phyloP scores from a whole-genome alignment of 164 flowering plant species.

The Buxus sempervirens region DNA sequence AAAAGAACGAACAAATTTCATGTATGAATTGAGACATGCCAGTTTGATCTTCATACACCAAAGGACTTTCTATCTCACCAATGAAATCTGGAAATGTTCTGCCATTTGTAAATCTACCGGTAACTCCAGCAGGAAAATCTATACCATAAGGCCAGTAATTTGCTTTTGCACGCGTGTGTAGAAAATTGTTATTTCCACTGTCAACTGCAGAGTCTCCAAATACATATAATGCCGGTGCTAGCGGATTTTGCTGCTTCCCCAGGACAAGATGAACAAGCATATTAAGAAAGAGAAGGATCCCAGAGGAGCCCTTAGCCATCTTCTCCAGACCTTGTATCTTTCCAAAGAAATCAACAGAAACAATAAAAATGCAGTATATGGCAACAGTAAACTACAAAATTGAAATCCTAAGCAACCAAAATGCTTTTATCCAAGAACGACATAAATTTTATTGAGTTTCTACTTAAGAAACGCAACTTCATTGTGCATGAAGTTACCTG shows the following conservation, averaged over 20 bases:
- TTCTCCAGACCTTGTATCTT: neutral
- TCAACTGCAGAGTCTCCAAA: slow-evolving; percentile 16
- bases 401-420: too few species aligned
- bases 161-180: neutral
- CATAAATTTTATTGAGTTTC: too few species aligned
- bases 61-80: neutral
- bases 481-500: too few species aligned
- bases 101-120: slow-evolving; percentile 19
- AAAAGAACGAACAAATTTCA: too few species aligned
- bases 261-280: slow-evolving; percentile 1
- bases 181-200: slow-evolving; percentile 13
- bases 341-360: too few species aligned
- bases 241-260: neutral
- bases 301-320: neutral
- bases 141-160: slow-evolving; percentile 15
- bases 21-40: too few species aligned
- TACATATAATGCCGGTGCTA: slow-evolving; percentile 15
- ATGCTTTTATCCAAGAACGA: too few species aligned
- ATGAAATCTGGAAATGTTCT: slow-evolving; percentile 13
- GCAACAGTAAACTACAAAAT: too few species aligned
- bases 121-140: slow-evolving; percentile 8
- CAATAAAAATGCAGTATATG: too few species aligned
- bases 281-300: neutral
- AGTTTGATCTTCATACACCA: neutral
- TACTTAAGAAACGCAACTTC: too few species aligned